Conservation (phyloP, 192 early-diverging fungal genomes). For the Coemansia sp. region DNA sequence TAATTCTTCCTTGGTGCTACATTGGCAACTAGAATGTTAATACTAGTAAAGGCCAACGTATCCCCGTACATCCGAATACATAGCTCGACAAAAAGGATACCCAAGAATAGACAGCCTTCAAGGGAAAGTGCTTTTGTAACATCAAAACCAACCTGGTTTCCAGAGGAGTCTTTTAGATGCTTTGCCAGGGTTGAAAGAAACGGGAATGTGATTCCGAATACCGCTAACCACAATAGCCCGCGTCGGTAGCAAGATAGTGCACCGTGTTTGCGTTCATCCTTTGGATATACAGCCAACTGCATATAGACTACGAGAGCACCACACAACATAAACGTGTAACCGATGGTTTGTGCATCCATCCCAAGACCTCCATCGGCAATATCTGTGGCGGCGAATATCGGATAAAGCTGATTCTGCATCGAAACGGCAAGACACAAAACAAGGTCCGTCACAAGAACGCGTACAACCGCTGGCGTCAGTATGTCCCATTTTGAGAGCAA, state of each 20-base stretch:
- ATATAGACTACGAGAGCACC: constrained; percentile 24
- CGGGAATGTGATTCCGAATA: constrained; percentile 13
- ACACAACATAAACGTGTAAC: constrained; percentile 41
- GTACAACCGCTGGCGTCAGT: background rate
- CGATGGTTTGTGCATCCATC: background rate
- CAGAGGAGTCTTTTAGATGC: constrained; percentile 44
- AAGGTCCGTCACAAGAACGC: constrained; percentile 19
- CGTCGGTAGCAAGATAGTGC: constrained; percentile 37
- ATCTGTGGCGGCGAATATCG: too few species aligned
- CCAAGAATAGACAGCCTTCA: constrained; percentile 15
- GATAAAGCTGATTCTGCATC: constrained; percentile 22
- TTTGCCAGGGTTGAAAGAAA: constrained; percentile 16
- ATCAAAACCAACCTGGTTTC: background rate
- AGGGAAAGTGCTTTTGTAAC: background rate
- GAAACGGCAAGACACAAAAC: constrained; percentile 18
- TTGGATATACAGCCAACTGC: too few species aligned
- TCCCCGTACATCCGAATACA: constrained; percentile 22
- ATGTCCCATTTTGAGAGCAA: constrained; percentile 4
- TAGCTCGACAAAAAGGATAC: constrained; percentile 17
- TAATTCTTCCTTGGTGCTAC: constrained; percentile 29
- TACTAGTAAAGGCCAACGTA: constrained; percentile 34
- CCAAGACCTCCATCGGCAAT: too few species aligned
- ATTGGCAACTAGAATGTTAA: constrained; percentile 41
- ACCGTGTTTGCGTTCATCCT: constrained; percentile 1
- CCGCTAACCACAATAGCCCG: constrained; percentile 20